phyloP scores from a whole-genome alignment of 2,329 filamentous ascomycete species.

The Claviceps maximensis region DNA sequence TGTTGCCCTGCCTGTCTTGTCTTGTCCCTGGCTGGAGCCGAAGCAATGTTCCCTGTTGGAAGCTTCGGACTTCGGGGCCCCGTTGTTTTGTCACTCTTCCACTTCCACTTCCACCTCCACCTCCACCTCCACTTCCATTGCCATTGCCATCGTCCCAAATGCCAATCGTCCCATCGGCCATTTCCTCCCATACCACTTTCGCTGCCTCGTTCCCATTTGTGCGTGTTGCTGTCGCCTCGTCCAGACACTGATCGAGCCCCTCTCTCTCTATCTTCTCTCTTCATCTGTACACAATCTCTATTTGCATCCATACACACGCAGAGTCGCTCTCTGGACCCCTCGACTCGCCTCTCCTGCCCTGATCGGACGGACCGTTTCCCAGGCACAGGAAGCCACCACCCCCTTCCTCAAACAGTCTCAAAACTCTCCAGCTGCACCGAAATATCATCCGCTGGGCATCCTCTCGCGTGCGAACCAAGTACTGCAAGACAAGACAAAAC shows the following conservation, averaged over 20 bases:
- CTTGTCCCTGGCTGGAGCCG: not conserved
- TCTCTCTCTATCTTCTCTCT: not conserved
- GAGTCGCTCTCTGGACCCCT: not conserved
- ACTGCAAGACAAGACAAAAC: not conserved
- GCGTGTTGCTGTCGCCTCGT: conserved; percentile 3
- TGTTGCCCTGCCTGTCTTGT: not conserved
- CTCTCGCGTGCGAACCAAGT: not conserved
- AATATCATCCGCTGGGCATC: not conserved
- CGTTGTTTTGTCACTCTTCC: conserved; percentile 1
- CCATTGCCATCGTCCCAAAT: not conserved
- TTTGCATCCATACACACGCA: conserved; percentile 3
- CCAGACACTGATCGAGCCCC: not conserved
- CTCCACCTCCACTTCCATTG: not conserved
- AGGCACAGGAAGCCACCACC: not conserved
- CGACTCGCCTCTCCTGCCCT: not conserved
- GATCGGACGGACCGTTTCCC: not conserved
- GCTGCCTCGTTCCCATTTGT: conserved; percentile 1
- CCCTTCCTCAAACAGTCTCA: not conserved
- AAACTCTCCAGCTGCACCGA: conserved; percentile 1
- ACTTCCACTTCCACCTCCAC: conserved; percentile 1
- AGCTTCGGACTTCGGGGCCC: not conserved
- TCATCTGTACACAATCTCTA: conserved; percentile 2
- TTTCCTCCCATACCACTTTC: conserved; percentile 2
- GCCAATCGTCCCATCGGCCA: conserved; percentile 1
- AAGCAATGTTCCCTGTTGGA: not conserved